Conservation (phyloP, 495 filamentous ascomycete species). For the Penicillium lividum region DNA sequence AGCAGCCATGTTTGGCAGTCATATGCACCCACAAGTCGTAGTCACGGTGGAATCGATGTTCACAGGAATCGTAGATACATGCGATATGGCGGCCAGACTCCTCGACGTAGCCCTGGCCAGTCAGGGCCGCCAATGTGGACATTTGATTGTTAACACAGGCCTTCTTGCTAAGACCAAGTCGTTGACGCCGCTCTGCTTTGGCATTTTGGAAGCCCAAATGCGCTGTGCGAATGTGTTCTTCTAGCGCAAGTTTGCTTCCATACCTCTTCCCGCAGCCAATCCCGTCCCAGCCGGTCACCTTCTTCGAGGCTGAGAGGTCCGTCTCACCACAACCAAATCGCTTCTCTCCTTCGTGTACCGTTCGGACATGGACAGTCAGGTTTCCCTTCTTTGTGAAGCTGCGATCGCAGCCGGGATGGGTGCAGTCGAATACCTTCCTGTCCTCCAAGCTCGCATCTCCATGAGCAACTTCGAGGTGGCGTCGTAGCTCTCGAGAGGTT, state of each 20-base stretch:
- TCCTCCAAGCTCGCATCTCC: constrained; percentile 60
- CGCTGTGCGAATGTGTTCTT: constrained; percentile 75
- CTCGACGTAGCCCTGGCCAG: constrained; percentile 58
- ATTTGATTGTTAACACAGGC: constrained; percentile 14
- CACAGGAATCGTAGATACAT: constrained; percentile 57
- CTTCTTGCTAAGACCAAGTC: constrained; percentile 34
- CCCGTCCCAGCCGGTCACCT: constrained; percentile 63
- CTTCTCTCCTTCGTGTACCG: constrained; percentile 66
- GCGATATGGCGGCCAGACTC: constrained; percentile 54
- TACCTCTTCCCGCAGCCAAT: constrained; percentile 71
- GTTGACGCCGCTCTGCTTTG: constrained; percentile 46
- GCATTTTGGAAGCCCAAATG: constrained; percentile 62
- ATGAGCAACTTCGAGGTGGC: constrained; percentile 71
- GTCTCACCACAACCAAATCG: constrained; percentile 73
- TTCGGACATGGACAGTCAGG: constrained; percentile 73
- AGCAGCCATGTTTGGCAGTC: constrained; percentile 49
- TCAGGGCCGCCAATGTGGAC: constrained; percentile 52
- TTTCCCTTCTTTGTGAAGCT: constrained; percentile 78
- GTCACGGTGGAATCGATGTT: constrained; percentile 62
- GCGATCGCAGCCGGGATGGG: constrained; percentile 62
- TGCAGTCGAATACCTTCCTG: constrained; percentile 64
- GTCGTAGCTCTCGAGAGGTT: constrained; percentile 60
- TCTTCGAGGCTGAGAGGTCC: constrained; percentile 57
- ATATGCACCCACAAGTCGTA: constrained; percentile 71
- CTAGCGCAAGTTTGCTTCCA: constrained; percentile 68